Conservation (phyloP, 2,329 filamentous ascomycete genomes). For the Botrytis medusae region DNA sequence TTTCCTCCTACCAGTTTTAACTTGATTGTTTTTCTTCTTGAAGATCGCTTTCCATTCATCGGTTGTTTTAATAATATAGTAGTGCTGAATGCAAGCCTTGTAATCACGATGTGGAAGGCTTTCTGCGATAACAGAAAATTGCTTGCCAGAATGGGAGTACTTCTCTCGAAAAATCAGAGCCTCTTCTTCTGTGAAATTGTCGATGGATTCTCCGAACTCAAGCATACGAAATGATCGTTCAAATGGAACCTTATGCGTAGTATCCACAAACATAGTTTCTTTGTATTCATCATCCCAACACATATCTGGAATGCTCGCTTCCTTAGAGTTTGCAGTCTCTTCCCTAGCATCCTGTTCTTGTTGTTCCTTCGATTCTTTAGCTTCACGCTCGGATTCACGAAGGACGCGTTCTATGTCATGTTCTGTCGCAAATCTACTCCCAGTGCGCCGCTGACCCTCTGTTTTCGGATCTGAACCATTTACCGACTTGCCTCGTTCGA, state of each 20-base stretch:
- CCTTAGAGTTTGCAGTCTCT: conserved; percentile 72
- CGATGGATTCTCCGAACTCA: conserved; percentile 68
- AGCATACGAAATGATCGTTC: conserved; percentile 68
- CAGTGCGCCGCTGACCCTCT: conserved; percentile 52
- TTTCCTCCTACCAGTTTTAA: conserved; percentile 56
- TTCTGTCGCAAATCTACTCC: conserved; percentile 65
- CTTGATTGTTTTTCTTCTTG: conserved; percentile 50
- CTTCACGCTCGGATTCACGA: conserved; percentile 68
- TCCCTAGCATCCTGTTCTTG: conserved; percentile 64
- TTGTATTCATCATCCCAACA: conserved; percentile 62
- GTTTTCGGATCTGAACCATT: conserved; percentile 54
- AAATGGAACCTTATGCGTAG: conserved; percentile 62
- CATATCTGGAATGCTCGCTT: conserved; percentile 72
- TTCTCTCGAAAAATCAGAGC: conserved; percentile 68
- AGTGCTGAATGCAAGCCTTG: conserved; percentile 80
- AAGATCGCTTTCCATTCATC: conserved; percentile 63
- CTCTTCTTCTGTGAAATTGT: conserved; percentile 75
- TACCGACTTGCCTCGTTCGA: conserved; percentile 31
- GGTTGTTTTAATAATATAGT: conserved; percentile 80
- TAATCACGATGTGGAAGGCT: conserved; percentile 67
- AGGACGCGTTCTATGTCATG: conserved; percentile 71
- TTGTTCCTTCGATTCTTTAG: conserved; percentile 68
- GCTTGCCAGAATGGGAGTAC: conserved; percentile 75
- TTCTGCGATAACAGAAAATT: conserved; percentile 76
- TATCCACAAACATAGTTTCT: conserved; percentile 62